A percentile compares a stretch with the other conserved stretches of the same genome.
phyloP scores from a whole-genome alignment of 108 stramenopile genomes.

The Skeletonema grethae region DNA sequence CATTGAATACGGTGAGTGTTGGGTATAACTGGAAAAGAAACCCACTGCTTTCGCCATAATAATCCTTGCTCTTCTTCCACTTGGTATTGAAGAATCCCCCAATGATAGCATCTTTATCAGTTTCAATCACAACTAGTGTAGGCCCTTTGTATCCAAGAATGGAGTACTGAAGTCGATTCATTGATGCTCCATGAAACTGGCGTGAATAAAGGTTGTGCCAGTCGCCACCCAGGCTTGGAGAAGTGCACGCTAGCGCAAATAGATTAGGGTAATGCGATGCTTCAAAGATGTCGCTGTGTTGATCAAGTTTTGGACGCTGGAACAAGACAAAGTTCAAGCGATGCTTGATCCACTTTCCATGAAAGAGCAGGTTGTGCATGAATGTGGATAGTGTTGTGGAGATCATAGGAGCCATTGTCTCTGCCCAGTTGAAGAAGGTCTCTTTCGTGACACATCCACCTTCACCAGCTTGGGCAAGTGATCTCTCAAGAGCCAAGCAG shows the following conservation, averaged over 20 bases:
- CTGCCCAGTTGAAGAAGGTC: slow-evolving; percentile 43
- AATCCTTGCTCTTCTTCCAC: slow-evolving; percentile 39
- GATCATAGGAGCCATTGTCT: slow-evolving; percentile 34
- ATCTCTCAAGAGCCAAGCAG: slow-evolving; percentile 30
- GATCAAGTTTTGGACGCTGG: slow-evolving; percentile 37
- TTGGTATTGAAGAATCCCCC: slow-evolving; percentile 39
- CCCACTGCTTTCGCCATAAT: slow-evolving; percentile 39
- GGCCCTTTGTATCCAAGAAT: slow-evolving; percentile 47
- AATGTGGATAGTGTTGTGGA: slow-evolving; percentile 43
- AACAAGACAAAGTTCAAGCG: slow-evolving; percentile 44
- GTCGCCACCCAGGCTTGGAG: slow-evolving; percentile 34
- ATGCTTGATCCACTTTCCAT: slow-evolving; percentile 30
- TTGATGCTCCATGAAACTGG: slow-evolving; percentile 42
- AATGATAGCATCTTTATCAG: slow-evolving; percentile 40
- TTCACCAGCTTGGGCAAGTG: slow-evolving; percentile 33
- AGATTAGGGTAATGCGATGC: slow-evolving; percentile 31
- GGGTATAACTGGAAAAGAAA: slow-evolving; percentile 49
- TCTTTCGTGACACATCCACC: slow-evolving; percentile 23
- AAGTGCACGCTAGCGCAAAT: slow-evolving; percentile 40
- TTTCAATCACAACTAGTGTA: slow-evolving; percentile 34
- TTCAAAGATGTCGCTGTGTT: slow-evolving; percentile 32
- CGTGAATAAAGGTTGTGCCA: slow-evolving; percentile 48
- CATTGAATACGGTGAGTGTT: slow-evolving; percentile 35
- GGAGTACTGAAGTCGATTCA: slow-evolving; percentile 46
- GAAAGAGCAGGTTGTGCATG: slow-evolving; percentile 48